These are phyloP conservation scores for Ensete ventricosum DNA, from an alignment of 176 grass and related monocot species.

Conservation along the genomic window DNA sequence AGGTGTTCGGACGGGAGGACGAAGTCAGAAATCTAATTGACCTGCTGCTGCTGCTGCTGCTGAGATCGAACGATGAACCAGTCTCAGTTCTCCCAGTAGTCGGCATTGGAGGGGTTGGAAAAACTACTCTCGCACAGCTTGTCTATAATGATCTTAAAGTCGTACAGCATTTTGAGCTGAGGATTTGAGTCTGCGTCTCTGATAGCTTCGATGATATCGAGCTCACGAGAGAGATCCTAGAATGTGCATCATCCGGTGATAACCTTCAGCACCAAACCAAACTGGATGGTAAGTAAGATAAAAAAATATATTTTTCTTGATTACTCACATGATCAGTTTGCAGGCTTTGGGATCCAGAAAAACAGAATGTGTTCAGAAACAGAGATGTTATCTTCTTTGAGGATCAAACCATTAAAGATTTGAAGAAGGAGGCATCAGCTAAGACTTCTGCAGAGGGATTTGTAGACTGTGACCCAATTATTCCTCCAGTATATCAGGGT, in stretches of 20 bases:
- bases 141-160: conserved; percentile 35
- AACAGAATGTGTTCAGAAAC: no score
- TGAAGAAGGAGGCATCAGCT: no score
- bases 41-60: not conserved
- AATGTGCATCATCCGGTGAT: not conserved
- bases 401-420: no score
- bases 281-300: no score
- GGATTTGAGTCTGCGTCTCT: conserved; percentile 39
- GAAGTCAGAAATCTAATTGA: not conserved
- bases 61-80: not conserved
- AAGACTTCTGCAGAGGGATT: no score
- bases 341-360: no score
- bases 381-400: no score
- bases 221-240: conserved; percentile 39
- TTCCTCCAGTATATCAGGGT: no score
- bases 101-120: conserved; percentile 47
- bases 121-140: conserved; percentile 43
- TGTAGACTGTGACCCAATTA: no score
- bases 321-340: no score
- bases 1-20: not conserved
- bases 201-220: conserved; percentile 24
- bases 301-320: no score
- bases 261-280: conserved; percentile 8
- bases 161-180: conserved; percentile 26
- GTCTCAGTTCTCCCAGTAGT: conserved; percentile 26